phyloP scores from a whole-genome alignment of 164 flowering plant genomes.

The Houttuynia cordata region DNA sequence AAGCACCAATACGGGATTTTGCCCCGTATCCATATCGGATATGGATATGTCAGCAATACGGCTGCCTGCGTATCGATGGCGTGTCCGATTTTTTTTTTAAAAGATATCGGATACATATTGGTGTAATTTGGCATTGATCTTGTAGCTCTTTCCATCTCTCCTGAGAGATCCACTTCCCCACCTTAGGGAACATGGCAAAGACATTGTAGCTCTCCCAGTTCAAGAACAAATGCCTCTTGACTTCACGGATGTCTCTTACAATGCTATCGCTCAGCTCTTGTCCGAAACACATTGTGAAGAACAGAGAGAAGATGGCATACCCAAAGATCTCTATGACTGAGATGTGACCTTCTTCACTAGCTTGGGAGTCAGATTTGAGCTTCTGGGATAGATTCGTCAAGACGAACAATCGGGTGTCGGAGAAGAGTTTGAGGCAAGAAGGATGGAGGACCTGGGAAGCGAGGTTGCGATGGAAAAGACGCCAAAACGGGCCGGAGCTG shows the following conservation, averaged over 20 bases:
- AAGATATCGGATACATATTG: no score
- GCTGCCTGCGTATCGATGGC: no score
- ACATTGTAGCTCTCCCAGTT: slow-evolving; percentile 3
- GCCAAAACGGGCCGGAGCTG: slow-evolving; percentile 30
- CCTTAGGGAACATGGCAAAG: slow-evolving; percentile 16
- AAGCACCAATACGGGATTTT: no score
- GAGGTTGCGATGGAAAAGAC: slow-evolving; percentile 29
- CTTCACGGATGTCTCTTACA: slow-evolving; percentile 13
- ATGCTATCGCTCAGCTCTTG: slow-evolving; percentile 14
- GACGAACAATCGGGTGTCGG: slow-evolving; percentile 24
- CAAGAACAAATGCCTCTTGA: slow-evolving; percentile 4
- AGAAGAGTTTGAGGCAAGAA: slow-evolving; percentile 17
- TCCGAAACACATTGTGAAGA: slow-evolving; percentile 34
- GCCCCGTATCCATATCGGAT: no score
- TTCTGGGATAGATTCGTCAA: slow-evolving; percentile 5
- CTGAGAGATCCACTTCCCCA: slow-evolving; percentile 19
- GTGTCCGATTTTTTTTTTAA: no score
- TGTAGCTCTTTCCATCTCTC: slow-evolving; percentile 15
- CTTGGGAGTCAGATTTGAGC: slow-evolving; percentile 3
- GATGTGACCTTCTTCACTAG: neutral
- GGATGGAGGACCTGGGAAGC: slow-evolving; percentile 23
- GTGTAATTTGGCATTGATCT: slow-evolving; percentile 3
- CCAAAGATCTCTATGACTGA: neutral
- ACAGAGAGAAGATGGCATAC: slow-evolving; percentile 16
- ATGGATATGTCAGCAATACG: no score